Evolutionary conservation across 1,284 basidiomycete genomes (phyloP), one percentile per base, ranked within the genome.

Genomic region (Marasmius tenuissimus): DNA sequence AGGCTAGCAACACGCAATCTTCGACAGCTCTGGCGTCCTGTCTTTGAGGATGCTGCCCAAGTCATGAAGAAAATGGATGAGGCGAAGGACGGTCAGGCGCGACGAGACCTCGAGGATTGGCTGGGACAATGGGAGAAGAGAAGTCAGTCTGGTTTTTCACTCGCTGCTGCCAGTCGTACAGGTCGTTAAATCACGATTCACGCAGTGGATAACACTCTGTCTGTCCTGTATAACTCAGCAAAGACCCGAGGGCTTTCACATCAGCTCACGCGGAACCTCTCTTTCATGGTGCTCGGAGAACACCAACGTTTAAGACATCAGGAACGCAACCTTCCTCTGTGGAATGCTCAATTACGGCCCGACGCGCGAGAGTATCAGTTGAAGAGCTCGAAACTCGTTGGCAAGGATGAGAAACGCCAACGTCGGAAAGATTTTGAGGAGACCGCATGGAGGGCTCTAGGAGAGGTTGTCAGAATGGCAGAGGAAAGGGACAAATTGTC

Each of bases 191-290:
- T 14, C 18, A 35, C 11, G n/a, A n/a, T n/a, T 42, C 9, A 22
- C 10, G 4, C 64, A 87, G 88, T 85, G 72, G 86, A 89, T 67
- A 78, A 78, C 61, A 87, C 86, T 0, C 75, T 89, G 48, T 71
- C 76, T 49, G 65, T 90, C 9, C 68, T 89, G 42, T 79, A 83
- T 68, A 82, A 77, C 40, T 86, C 88, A 12, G 80, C 82, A 1
- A 74, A 76, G 54, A 81, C 82, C 48, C 82, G 86, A 18, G 89
- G 88, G 20, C 71, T 88, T n/a, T 71, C 87, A n/a, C 85, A 89
- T 67, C 72, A 73, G 58, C 63, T 85, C 5, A 84, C 84, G 5
- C 78, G 78, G 14, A 88, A 88, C 66, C 70, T 89, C 20, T 72
- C 69, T 12, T 69, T 73, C 51, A 69, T 88, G 40, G 61, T 75